phyloP scores from a whole-genome alignment of 371 early-diverging fungal species.

The Chytridium lagenaria region DNA sequence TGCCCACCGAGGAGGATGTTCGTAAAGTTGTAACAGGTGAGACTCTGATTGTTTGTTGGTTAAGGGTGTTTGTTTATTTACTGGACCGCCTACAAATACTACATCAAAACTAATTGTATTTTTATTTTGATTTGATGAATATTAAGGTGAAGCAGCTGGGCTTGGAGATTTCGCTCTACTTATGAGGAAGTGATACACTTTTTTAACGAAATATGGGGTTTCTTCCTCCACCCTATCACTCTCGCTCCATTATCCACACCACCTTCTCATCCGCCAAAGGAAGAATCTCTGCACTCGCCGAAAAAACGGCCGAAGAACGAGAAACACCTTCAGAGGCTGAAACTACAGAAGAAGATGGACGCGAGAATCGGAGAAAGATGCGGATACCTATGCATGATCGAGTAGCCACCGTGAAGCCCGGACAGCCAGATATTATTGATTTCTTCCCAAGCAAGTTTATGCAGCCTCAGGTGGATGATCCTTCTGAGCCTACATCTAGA shows the following conservation, averaged over 20 bases:
- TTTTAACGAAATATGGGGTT: conserved; percentile 26
- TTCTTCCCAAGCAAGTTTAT: conserved; percentile 29
- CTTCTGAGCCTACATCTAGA: conserved; percentile 7
- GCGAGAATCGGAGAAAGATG: background rate
- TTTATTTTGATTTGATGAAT: too few relatives aligned
- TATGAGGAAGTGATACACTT: conserved; percentile 15
- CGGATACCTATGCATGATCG: background rate
- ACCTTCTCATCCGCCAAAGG: conserved; percentile 6
- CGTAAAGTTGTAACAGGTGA: conserved; percentile 29
- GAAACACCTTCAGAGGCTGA: background rate
- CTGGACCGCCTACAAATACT: too few relatives aligned
- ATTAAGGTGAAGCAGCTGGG: conserved; percentile 28
- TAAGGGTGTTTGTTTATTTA: too few relatives aligned
- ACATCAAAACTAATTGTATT: too few relatives aligned
- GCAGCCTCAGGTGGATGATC: conserved; percentile 12
- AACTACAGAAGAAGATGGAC: conserved; percentile 16
- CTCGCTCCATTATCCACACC: conserved; percentile 23
- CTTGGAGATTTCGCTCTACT: conserved; percentile 29
- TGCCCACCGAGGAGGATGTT: conserved; percentile 28
- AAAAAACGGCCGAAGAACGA: background rate
- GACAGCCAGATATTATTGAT: background rate
- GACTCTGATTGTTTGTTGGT: background rate
- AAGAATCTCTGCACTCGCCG: background rate
- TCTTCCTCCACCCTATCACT: conserved; percentile 26
- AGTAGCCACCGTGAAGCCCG: background rate